Percentiles rank a stretch among this genome's conserved stretches.
Conservation (phyloP, 768 basidiomycete genomes). For the Trametes cubensis region DNA sequence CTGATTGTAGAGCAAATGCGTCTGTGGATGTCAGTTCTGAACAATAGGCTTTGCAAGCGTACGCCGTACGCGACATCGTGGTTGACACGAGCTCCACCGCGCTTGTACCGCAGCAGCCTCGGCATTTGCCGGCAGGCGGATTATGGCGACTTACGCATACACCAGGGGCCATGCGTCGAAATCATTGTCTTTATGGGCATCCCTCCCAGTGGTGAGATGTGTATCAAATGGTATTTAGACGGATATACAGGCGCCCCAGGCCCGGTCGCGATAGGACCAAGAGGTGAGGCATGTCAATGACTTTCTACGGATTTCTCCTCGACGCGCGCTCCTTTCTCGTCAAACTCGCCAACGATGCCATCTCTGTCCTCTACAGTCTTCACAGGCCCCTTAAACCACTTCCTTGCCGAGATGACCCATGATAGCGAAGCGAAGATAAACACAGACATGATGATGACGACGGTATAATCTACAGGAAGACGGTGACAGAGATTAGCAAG, state of each 20-base stretch:
- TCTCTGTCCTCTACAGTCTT: conserved; percentile 38
- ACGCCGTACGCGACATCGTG: not conserved
- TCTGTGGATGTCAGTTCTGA: not conserved
- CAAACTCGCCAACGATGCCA: not conserved
- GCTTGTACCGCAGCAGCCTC: too few relatives aligned
- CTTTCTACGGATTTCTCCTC: conserved; percentile 11
- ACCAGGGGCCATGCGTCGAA: too few relatives aligned
- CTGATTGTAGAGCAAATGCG: not conserved
- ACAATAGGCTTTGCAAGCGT: not conserved
- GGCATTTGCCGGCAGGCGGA: too few relatives aligned
- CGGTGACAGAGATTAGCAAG: not conserved
- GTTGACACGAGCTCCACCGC: too few relatives aligned
- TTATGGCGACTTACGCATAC: too few relatives aligned
- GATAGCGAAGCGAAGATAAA: conserved; percentile 65
- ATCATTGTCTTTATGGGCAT: too few relatives aligned
- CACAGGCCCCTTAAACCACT: conserved; percentile 74
- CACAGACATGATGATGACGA: conserved; percentile 65
- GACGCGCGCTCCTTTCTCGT: conserved; percentile 16
- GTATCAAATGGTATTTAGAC: too few relatives aligned
- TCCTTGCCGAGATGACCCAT: conserved; percentile 67
- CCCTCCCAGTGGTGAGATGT: too few relatives aligned
- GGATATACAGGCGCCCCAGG: not conserved
- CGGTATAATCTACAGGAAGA: conserved; percentile 59
- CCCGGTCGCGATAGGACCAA: not conserved
- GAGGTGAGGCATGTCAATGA: not conserved